These are phyloP conservation scores for Ophiostoma australiae DNA, from an alignment of 2,329 filamentous ascomycete species.

Conservation along the genomic window DNA sequence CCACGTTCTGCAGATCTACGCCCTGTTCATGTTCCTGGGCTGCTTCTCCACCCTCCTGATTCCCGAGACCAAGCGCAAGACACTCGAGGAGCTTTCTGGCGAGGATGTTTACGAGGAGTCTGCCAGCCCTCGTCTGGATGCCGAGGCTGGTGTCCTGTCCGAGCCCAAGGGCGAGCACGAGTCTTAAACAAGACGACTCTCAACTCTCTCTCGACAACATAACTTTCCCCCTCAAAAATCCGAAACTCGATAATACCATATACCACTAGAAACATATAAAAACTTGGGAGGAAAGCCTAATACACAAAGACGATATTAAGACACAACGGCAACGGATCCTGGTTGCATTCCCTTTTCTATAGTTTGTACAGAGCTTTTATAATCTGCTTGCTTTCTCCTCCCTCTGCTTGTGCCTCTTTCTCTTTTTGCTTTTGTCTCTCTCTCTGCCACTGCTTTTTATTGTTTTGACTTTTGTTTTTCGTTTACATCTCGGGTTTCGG, in stretches of 20 bases:
- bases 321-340: constrained; percentile 1
- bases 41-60: constrained; percentile 64
- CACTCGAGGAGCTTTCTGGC: constrained; percentile 57
- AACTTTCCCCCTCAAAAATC: not conserved
- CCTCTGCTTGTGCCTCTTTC: not conserved
- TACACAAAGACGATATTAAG: not conserved
- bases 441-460: not conserved
- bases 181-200: not conserved
- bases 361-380: not conserved
- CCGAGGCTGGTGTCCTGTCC: not conserved
- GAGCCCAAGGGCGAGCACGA: constrained; percentile 23
- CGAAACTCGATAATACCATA: not conserved
- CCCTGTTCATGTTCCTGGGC: constrained; percentile 71
- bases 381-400: constrained; percentile 9
- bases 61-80: constrained; percentile 69
- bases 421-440: constrained; percentile 4
- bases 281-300: constrained; percentile 10
- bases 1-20: constrained; percentile 70
- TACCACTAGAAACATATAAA: not conserved
- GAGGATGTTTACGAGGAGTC: constrained; percentile 27
- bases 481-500: not conserved
- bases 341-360: not conserved
- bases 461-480: not conserved
- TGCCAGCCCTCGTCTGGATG: not conserved
- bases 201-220: not conserved